These are phyloP conservation scores for Viridothelium virens DNA, from an alignment of 495 filamentous ascomycete species.

Conservation along the genomic window DNA sequence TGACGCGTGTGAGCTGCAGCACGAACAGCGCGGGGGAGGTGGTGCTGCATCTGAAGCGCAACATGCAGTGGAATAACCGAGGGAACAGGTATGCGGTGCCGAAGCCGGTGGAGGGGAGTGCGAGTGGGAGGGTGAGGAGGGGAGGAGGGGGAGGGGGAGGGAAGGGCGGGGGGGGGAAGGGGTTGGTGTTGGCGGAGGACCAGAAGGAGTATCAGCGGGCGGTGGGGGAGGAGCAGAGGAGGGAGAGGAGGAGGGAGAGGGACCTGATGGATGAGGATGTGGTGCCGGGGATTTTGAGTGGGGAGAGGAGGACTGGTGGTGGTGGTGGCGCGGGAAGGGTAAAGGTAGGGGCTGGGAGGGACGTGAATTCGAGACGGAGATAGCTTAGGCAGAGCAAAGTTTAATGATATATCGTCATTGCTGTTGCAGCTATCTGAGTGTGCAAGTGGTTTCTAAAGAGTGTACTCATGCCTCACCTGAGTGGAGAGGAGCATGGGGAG, in stretches of 20 bases:
- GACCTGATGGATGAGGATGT: conserved; percentile 96
- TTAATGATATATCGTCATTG: background rate
- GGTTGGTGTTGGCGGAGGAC: conserved; percentile 82
- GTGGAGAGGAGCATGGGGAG: background rate
- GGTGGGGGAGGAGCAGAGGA: conserved; percentile 45
- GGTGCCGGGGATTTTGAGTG: conserved; percentile 76
- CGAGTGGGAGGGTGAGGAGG: conserved; percentile 59
- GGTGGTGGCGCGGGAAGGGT: conserved; percentile 55
- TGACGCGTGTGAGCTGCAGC: conserved; percentile 78
- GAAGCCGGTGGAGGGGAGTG: conserved; percentile 72
- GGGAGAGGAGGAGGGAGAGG: conserved; percentile 55
- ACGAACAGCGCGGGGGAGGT: conserved; percentile 71
- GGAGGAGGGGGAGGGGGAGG: conserved; percentile 50
- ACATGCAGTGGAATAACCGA: conserved; percentile 91
- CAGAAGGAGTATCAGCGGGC: conserved; percentile 84
- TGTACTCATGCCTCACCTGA: background rate
- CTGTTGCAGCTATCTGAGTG: background rate
- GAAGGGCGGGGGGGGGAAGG: conserved; percentile 76
- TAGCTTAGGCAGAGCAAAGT: conserved; percentile 23
- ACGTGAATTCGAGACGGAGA: conserved; percentile 75
- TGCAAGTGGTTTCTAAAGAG: background rate
- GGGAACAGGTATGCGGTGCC: conserved; percentile 86
- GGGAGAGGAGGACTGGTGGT: conserved; percentile 56
- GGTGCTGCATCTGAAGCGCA: conserved; percentile 81
- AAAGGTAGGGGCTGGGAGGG: conserved; percentile 76